Evolutionary conservation across 805 yeast species (phyloP), one percentile per base, ranked within the genome.

Genomic region (Candida vaughaniae): DNA sequence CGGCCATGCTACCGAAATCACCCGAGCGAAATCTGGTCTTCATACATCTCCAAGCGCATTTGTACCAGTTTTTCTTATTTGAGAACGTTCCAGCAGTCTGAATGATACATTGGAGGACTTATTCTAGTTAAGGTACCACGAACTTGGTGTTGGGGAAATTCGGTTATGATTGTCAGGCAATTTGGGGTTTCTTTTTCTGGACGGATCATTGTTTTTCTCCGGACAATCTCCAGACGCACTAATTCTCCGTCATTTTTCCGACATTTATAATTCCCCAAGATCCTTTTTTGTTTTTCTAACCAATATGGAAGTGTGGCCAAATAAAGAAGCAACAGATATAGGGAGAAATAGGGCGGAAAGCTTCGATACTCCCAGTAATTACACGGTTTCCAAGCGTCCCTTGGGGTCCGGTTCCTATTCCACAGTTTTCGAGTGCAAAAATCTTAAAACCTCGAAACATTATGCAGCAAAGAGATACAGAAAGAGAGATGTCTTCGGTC

Each of bases 401-500:
- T 45, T 71, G 12, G 77, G 77, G 2, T 60, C 61, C 43, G 82
- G 82, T 0, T 65, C 75, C 16, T 75, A 68, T 44, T 69, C 78
- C 12, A 59, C 64, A 6, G 80, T 77, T 10, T 69, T 63, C 44
- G 77, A 72, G 45, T 74, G 80, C 46, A 69, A 66, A 51, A 65
- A 67, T 41, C 54, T 53, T 4, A 45, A 49, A 19, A 71, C 75
- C 1, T 62, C 64, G 6, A 57, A 53, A 22, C 63, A 66, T 43
- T 77, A 71, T 52, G 83, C 84, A 3, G 77, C 77, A 35, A 78
- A 78, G 47, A 58, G 70, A 45, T 77, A 75, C 53, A 60, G 55
- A 47, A 78, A 78, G 46, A 55, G 61, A 30, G 62, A 73, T 27
- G 65, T 78, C 56, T 66, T 68, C 33, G 82, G 82, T 4, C 56